These are phyloP conservation scores for Aureobasidium musti DNA, from an alignment of 2,329 filamentous ascomycete species.

Conservation along the genomic window DNA sequence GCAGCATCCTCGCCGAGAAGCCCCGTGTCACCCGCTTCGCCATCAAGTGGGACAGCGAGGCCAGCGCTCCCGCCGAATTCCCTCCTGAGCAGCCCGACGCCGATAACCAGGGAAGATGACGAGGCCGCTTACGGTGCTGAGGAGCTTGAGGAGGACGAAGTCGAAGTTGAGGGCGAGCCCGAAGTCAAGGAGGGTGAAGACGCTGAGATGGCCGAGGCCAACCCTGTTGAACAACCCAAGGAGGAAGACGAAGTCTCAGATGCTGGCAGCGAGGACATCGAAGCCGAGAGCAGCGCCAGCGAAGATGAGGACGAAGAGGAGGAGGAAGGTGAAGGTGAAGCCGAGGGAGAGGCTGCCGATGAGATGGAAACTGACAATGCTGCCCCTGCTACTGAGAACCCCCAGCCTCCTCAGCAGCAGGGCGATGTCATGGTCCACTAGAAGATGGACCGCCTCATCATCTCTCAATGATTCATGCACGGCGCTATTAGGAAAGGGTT, in stretches of 20 bases:
- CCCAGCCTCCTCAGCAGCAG: constrained; percentile 28
- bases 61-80: constrained; percentile 91
- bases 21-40: constrained; percentile 95
- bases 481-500: constrained; percentile 15
- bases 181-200: constrained; percentile 59
- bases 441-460: constrained; percentile 10
- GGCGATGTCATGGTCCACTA: constrained; percentile 34
- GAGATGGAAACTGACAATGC: constrained; percentile 34
- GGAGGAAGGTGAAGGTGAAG: constrained; percentile 60
- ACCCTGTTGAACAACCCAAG: constrained; percentile 54
- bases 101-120: constrained; percentile 78
- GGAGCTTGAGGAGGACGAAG: constrained; percentile 67
- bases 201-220: constrained; percentile 72
- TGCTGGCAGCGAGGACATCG: constrained; percentile 75
- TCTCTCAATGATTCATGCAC: constrained; percentile 26
- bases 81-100: constrained; percentile 97
- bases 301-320: constrained; percentile 69
- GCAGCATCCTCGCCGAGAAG: constrained; percentile 95
- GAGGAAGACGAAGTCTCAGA: constrained; percentile 69
- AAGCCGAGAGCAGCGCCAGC: constrained; percentile 72
- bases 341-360: constrained; percentile 46
- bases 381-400: constrained; percentile 12
- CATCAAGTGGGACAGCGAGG: constrained; percentile 99
- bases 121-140: constrained; percentile 85
- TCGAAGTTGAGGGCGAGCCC: constrained; percentile 50